Conservation (phyloP, 2,329 filamentous ascomycete species). For the Hypoxylon sp. region DNA sequence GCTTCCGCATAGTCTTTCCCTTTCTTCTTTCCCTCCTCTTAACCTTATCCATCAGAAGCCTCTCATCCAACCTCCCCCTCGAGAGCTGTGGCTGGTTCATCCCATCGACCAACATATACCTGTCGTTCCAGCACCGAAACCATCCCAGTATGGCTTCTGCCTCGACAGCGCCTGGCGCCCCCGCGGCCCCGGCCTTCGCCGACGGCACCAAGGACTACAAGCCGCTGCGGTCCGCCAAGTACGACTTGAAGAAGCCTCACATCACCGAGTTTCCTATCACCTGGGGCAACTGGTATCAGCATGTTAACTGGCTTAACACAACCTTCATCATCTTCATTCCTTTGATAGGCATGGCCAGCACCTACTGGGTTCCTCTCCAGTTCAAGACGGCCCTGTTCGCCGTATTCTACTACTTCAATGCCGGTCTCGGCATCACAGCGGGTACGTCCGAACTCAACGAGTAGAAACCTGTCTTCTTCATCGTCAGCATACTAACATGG, state of each 20-base stretch:
- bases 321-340: slow-evolving; percentile 82
- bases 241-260: slow-evolving; percentile 75
- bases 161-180: slow-evolving; percentile 46
- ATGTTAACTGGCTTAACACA: slow-evolving; percentile 93
- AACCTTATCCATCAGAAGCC: slow-evolving; percentile 25
- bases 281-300: slow-evolving; percentile 84
- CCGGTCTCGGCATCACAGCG: slow-evolving; percentile 48
- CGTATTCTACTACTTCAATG: slow-evolving; percentile 49
- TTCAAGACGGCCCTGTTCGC: slow-evolving; percentile 53
- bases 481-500: slow-evolving; percentile 9
- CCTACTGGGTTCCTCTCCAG: slow-evolving; percentile 75
- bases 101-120: slow-evolving; percentile 49
- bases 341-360: slow-evolving; percentile 72
- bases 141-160: slow-evolving; percentile 43
- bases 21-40: slow-evolving; percentile 9
- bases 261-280: slow-evolving; percentile 86
- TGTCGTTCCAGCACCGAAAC: slow-evolving; percentile 22
- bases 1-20: slow-evolving; percentile 13
- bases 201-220: slow-evolving; percentile 49
- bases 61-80: slow-evolving; percentile 14
- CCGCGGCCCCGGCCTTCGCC: slow-evolving; percentile 55
- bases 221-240: slow-evolving; percentile 56
- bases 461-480: too few relatives aligned
- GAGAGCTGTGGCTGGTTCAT: slow-evolving; percentile 33
- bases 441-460: slow-evolving; percentile 34